Evolutionary conservation across 108 stramenopile species (phyloP), one percentile per base, ranked within the genome.

Genomic region (Cyclotella baltica): DNA sequence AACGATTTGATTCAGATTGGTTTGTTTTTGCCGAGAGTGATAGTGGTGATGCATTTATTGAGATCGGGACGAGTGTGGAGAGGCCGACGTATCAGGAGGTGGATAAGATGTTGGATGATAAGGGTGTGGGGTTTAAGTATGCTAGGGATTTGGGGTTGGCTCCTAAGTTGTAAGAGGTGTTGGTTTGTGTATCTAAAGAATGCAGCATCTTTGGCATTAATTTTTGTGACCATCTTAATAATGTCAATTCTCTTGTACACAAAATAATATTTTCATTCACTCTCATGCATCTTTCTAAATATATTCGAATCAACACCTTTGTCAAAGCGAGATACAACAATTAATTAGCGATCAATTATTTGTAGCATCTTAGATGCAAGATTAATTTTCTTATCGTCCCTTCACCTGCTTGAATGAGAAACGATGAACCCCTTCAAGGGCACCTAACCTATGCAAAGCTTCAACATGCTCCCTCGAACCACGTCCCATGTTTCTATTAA

Each of bases 11-110:
- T 77, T 85, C 90, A 1, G 89, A 92, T 65, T 96, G 91, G 91
- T 57, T 71, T 50, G 92, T 93, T 0, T 96, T 90, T 78, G 93
- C 93, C 6, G 90, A 96, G 71, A 93, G 91, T 62, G 95, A 96
- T 76, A 75, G 46, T 23, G 88, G 84, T 0, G 92, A 91, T 62
- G 33, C 67, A 13, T 96, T 75, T 71, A 85, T 93, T 22, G 40
- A 58, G 18, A 43, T 43, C 40, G 40, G 13, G 40, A 43, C 40
- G 13, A 43, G 8, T 43, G 8, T 43, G 13, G 13, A 11, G 40
- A 43, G 40, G 40, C 19, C 20, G 38, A 40, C 18, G 5, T 22
- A 64, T 28, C 4, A 29, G 71, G 88, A 96, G 46, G 87, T 92
- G 34, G 95, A 96, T 27, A 82, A 83, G 29, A 91, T 96, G 89